Conservation (phyloP, 805 yeast genomes). For the Metschnikowia vanudenii region DNA sequence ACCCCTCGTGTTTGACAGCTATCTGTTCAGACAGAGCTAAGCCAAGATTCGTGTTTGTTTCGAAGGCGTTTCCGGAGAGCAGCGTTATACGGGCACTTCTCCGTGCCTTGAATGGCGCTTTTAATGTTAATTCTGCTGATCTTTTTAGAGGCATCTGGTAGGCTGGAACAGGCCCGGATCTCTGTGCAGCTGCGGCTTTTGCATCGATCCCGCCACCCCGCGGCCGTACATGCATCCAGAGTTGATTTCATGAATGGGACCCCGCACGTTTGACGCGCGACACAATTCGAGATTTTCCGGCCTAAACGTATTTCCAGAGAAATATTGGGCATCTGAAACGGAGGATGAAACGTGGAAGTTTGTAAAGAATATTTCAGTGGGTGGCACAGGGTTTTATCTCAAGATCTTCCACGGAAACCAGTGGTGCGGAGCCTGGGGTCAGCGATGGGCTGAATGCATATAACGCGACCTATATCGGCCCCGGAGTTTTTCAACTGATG, state of each 20-base stretch:
- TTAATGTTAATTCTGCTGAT: slow-evolving; percentile 2
- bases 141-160: slow-evolving; percentile 6
- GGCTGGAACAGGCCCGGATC: background rate
- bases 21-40: background rate
- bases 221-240: slow-evolving; percentile 7
- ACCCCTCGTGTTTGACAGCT: background rate
- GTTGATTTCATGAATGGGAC: background rate
- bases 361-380: background rate
- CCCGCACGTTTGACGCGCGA: background rate
- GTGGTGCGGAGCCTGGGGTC: slow-evolving; percentile 2
- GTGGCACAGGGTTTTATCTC: too few species aligned
- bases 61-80: background rate
- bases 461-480: slow-evolving; percentile 1
- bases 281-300: background rate
- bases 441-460: slow-evolving; percentile 4
- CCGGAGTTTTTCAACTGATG: slow-evolving; percentile 1
- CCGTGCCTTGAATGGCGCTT: slow-evolving; percentile 4
- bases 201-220: slow-evolving; percentile 6
- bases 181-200: slow-evolving; percentile 1
- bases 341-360: background rate
- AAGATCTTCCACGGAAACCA: too few species aligned
- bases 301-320: too few species aligned
- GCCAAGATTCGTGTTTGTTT: background rate
- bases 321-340: background rate
- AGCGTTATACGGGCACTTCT: slow-evolving; percentile 6